Evolutionary conservation across 306 rosid species (phyloP), one percentile per base, ranked within the genome.

Genomic region (Vachellia collinsii): DNA sequence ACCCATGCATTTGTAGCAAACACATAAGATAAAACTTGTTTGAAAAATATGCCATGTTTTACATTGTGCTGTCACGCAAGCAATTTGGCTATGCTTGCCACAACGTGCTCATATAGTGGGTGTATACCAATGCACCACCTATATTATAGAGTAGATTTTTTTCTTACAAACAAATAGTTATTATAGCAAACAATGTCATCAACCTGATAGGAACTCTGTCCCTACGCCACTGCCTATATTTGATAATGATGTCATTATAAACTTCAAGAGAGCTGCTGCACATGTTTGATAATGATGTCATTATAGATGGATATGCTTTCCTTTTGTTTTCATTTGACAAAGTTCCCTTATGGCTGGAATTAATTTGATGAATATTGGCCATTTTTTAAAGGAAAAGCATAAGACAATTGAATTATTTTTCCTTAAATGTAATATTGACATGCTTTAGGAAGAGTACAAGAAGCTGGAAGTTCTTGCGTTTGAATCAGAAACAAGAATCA

Each of bases 401-500:
- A 50, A 37, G 74, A 78, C 70, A 68, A 47, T 47, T 75, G 29
- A 70, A 62, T 38, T 66, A 19, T 38, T 66, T 0, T 66, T 41
- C 11, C 42, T 58, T 58, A 4, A 4, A 41, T 56, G 76, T 79
- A 7, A 47, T 46, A 43, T 67, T 74, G 66, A n/a, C 58, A 34
- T 37, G 36, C 56, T 70, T 81, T 89, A 95, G 99, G 98, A 94
- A 82, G 97, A 91, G 78, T 78, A 88, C 86, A 89, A 72, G 83
- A 86, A 79, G 78, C 81, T 95, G 83, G 99, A 93, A 81, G 89
- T 88, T 68, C 78, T 83, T 63, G 87, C 86, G 62, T 89, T 93
- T 89, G 99, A 95, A 87, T 83, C 85, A 59, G 98, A 90, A 83
- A 68, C 98, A 54, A 86, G 78, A 76, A 81, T 93, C 75, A 58